Evolutionary conservation across 2,329 filamentous ascomycete genomes (phyloP), one percentile per base, ranked within the genome.

Genomic region (Ceratocystis diversiconidia): DNA sequence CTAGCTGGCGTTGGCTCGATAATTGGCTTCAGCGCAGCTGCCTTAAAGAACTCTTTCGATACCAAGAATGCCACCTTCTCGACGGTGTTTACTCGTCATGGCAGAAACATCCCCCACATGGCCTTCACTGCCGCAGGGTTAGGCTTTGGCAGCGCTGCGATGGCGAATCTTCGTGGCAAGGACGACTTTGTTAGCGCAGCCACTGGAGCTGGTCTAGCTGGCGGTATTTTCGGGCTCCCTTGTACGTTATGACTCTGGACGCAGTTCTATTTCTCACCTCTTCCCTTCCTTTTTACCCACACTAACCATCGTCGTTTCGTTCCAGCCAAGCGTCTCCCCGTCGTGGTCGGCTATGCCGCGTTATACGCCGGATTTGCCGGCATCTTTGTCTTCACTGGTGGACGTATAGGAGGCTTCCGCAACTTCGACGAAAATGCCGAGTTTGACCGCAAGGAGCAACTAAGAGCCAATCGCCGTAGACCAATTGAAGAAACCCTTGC

Each of bases 111-210:
- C 73, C 87, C 65, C n/a, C 62, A 61, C 43, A 61, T 68, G 62
- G 65, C 66, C 60, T 73, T 74, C 63, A 73, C 72, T 75, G 88
- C 89, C 72, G 85, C 84, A 72, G 82, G 86, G 68, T 95, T 90
- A 76, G 82, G 84, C 71, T 96, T 96, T 79, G 81, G 86, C 71
- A 86, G 83, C 71, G 82, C 82, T 71, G 88, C 89, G 62, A 81
- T 87, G 59, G 89, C 90, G 75, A 96, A 96, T 78, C 79, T 96
- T 70, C 86, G 91, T 72, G 82, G 91, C 76, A 90, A 88, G 78
- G 84, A 96, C 67, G 92, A 96, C 74, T 79, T 80, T 70, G 87
- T 82, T 77, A 94, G 92, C 75, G 79, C 85, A 65, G 82, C 84
- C 50, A 79, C 91, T 68, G 90, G 86, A 70, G 90, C 90, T 65